A percentile compares a stretch with the other conserved stretches of the same genome.
These are phyloP conservation scores for Pseudocercospora cruenta DNA, from an alignment of 2,329 filamentous ascomycete genomes.

Conservation along the genomic window DNA sequence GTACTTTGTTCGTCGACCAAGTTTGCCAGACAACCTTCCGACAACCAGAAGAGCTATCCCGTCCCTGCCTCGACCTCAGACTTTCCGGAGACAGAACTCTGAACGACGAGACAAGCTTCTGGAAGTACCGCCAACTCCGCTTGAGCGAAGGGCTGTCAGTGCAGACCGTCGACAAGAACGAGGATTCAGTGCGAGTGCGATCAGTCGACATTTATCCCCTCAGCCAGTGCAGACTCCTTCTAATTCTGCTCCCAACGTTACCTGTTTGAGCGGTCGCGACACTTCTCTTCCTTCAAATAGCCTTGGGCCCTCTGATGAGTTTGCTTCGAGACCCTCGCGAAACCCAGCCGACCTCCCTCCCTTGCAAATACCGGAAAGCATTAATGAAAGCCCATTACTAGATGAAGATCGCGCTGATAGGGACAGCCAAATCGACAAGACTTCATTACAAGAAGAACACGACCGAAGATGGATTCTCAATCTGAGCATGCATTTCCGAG, in stretches of 20 bases:
- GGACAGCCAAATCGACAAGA: conserved; percentile 54
- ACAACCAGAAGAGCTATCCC: conserved; percentile 57
- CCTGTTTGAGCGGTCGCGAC: conserved; percentile 12
- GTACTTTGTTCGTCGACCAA: conserved; percentile 28
- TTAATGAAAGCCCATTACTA: conserved; percentile 13
- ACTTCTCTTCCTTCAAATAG: conserved; percentile 10
- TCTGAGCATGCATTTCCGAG: conserved; percentile 96
- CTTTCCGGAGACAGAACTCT: conserved; percentile 81
- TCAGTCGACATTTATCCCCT: conserved; percentile 50
- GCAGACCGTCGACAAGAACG: conserved; percentile 54
- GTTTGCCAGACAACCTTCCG: conserved; percentile 29
- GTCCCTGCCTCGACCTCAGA: conserved; percentile 74
- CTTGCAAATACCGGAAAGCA: conserved; percentile 26
- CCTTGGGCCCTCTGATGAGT: neutral
- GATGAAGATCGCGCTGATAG: conserved; percentile 39
- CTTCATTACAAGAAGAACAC: conserved; percentile 75
- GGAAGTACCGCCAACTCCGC: conserved; percentile 63
- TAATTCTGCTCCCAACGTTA: conserved; percentile 44
- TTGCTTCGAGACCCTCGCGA: conserved; percentile 14
- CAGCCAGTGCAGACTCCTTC: conserved; percentile 42
- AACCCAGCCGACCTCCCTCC: conserved; percentile 27
- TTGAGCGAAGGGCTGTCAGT: conserved; percentile 73
- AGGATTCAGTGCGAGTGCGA: conserved; percentile 40
- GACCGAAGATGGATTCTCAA: conserved; percentile 89
- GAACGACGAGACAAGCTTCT: conserved; percentile 75